Conservation (phyloP, 164 flowering plant genomes). For the Umbellularia californica region DNA sequence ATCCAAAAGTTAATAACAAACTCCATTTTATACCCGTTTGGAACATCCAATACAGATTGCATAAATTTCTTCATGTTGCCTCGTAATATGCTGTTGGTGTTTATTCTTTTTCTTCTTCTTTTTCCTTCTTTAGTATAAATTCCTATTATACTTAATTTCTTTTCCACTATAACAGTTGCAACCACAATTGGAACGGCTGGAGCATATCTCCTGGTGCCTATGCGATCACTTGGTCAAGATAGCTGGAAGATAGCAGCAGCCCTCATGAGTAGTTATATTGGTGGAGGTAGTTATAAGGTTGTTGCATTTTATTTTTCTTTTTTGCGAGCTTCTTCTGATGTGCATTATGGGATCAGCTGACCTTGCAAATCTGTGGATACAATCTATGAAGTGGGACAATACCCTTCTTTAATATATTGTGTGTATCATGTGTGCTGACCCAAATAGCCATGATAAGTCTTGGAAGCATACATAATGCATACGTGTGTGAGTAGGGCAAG, state of each 20-base stretch:
- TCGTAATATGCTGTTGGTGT: neutral
- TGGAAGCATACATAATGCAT: too few relatives aligned
- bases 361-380: neutral
- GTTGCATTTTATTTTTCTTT: too few relatives aligned
- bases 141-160: neutral
- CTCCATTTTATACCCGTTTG: neutral
- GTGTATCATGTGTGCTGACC: neutral
- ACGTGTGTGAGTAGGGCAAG: too few relatives aligned
- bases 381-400: neutral
- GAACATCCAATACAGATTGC: neutral
- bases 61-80: neutral
- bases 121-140: too few relatives aligned
- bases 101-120: neutral
- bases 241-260: conserved; percentile 93
- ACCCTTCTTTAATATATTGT: neutral
- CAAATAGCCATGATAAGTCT: neutral
- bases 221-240: conserved; percentile 85
- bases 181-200: conserved; percentile 79
- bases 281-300: conserved; percentile 62
- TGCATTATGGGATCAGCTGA: neutral
- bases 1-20: neutral
- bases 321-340: neutral
- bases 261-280: conserved; percentile 86
- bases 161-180: conserved; percentile 50
- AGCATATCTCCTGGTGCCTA: conserved; percentile 73